A percentile compares a stretch with the other conserved stretches of the same genome.
Evolutionary conservation across 2,329 filamentous ascomycete species (phyloP).

Genomic region (Paraphoma chrysanthemicola): DNA sequence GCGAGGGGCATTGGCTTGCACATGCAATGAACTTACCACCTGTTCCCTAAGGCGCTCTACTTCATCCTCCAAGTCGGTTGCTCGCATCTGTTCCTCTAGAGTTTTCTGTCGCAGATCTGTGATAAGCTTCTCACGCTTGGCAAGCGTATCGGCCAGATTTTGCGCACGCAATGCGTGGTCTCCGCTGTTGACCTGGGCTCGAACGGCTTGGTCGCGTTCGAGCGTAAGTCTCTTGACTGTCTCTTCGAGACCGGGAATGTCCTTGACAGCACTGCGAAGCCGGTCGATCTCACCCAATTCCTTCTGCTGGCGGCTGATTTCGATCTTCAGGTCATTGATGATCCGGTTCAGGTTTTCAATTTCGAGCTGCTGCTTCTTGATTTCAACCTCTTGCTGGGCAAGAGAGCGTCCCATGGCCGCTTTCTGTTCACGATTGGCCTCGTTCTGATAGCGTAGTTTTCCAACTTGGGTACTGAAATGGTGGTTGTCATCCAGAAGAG

Average conservation of each 20-base stretch:
- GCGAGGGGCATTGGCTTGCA: too few species aligned
- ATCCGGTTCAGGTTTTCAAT: conserved; percentile 10
- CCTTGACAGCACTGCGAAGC: conserved; percentile 3
- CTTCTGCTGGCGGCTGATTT: background rate
- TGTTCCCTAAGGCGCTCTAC: conserved; percentile 9
- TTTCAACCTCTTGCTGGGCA: conserved; percentile 18
- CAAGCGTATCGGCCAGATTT: conserved; percentile 12
- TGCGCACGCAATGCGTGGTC: conserved; percentile 7
- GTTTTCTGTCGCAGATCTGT: conserved; percentile 14
- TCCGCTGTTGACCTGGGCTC: background rate
- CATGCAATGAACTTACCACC: background rate
- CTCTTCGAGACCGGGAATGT: background rate
- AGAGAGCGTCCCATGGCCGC: conserved; percentile 24
- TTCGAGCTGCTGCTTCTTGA: conserved; percentile 22
- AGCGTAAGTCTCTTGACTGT: background rate
- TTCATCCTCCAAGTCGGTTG: conserved; percentile 17
- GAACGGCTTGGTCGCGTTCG: conserved; percentile 6
- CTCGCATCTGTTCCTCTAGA: conserved; percentile 13
- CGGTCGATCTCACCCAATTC: conserved; percentile 12
- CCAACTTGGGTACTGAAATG: conserved; percentile 11
- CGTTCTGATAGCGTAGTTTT: conserved; percentile 22
- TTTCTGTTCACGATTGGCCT: conserved; percentile 23
- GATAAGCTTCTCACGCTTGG: conserved; percentile 15
- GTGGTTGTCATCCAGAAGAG: background rate
- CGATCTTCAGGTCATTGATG: background rate